phyloP scores from a whole-genome alignment of 2,329 filamentous ascomycete species.

The Stachybotrys elegans region DNA sequence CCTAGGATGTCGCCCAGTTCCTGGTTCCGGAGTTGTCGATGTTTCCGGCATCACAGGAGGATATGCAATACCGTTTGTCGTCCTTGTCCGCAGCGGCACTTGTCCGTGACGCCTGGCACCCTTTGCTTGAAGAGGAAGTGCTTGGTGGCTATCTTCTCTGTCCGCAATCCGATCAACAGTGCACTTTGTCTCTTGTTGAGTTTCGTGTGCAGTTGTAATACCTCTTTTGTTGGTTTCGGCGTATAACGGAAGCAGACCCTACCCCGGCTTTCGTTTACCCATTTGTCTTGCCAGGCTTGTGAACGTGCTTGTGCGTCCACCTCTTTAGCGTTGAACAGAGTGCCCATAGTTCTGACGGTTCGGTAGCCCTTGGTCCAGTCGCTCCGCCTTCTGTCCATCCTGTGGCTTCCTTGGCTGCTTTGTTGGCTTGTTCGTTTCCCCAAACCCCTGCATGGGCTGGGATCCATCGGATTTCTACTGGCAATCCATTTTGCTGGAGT shows the following conservation, averaged over 20 bases:
- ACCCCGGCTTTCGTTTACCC: not conserved
- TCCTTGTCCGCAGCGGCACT: constrained; percentile 6
- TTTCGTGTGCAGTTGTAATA: constrained; percentile 1
- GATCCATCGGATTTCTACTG: constrained; percentile 2
- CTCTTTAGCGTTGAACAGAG: not conserved
- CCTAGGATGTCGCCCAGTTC: not conserved
- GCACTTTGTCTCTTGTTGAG: constrained; percentile 4
- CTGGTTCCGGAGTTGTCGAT: not conserved
- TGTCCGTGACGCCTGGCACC: constrained; percentile 5
- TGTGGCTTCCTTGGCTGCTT: not conserved
- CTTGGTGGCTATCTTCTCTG: constrained; percentile 7
- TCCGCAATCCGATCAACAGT: constrained; percentile 3
- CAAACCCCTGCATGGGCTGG: not conserved
- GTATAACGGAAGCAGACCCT: not conserved
- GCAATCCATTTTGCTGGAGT: not conserved
- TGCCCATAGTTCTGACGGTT: not conserved
- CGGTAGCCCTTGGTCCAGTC: not conserved
- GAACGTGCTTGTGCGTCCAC: not conserved
- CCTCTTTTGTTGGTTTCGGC: not conserved
- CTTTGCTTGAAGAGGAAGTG: constrained; percentile 9
- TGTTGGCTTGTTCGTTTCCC: constrained; percentile 2
- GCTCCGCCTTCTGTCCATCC: not conserved
- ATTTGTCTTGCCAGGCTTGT: not conserved
- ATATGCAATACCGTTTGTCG: constrained; percentile 7
- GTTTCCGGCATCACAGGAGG: constrained; percentile 4